Base-by-base conservation (phyloP, 208 protist genomes). In the Trypanosoma grayi region DNA sequence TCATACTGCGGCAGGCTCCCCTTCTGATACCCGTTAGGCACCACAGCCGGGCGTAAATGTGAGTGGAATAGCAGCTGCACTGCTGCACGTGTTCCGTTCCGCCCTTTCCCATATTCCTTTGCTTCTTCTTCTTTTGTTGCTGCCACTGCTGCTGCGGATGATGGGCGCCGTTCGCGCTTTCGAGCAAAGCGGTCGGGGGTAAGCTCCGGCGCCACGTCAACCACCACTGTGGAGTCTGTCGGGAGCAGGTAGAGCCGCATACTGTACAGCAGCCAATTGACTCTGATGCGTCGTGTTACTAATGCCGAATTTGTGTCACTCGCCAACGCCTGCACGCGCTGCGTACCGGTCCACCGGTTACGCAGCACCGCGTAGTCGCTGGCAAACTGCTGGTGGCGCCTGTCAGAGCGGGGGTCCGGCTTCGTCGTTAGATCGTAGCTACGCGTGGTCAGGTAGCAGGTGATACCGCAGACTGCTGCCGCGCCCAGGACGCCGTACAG, bases 331-430 rank as follows among this genome's bases (percentile, higher is more conserved):
- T 87, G 37, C 20, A 77, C 70, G 13, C 37, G 48, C 20, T 67
- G 55, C 37, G 27, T 53, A 6, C 66, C 63, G 0, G 84, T 87
- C 68, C 75, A 85, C 25, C 59, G 64, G 55, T 90, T 92, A 34
- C 81, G 73, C 2, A 94, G 30, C 0, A 94, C 61, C 9, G 75
- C 79, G 51, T 85, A 81, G 44, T 94, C 84, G 66, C 79, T 80
- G 1, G 87, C 63, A 53, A 79, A 94, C 50, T 75, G 64, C 30
- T 85, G 69, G 22, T 79, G 80, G 25, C 81, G 66, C 3, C 64
- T 73, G 54, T 80, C 70, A 40, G 59, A 60, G 11, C 66, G 54
- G n/a, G 82, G 79, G 2, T 78, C 66, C 9, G 71, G 71, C 59
- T 91, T 56, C 1, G 67, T 87, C 1, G 87, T 92, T 22, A 94